A percentile compares a stretch with the other conserved stretches of the same genome.
phyloP scores from a whole-genome alignment of 345 rosid genomes.

The Aquilaria malaccensis region DNA sequence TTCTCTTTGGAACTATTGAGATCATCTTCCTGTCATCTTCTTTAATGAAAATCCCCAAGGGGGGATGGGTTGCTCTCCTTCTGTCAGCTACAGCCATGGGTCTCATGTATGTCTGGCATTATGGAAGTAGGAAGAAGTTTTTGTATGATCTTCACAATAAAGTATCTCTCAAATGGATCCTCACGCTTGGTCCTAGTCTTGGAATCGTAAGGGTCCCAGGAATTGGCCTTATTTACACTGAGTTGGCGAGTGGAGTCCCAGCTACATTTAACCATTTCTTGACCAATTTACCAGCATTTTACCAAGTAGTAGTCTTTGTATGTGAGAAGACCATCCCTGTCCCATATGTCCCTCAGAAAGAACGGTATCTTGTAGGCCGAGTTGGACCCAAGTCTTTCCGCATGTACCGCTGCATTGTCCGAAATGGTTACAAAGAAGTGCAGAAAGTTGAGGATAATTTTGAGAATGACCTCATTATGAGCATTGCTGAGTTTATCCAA shows the following conservation, averaged over 20 bases:
- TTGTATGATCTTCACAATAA: slow-evolving; percentile 75
- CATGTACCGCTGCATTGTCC: slow-evolving; percentile 83
- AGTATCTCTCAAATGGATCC: slow-evolving; percentile 72
- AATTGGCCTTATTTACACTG: slow-evolving; percentile 84
- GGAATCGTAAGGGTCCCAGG: slow-evolving; percentile 89
- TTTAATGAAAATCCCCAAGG: slow-evolving; percentile 52
- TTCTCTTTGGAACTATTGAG: slow-evolving; percentile 70
- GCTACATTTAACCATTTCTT: slow-evolving; percentile 77
- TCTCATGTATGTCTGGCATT: slow-evolving; percentile 76
- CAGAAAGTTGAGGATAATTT: slow-evolving; percentile 57
- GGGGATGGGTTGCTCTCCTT: slow-evolving; percentile 79
- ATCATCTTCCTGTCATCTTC: slow-evolving; percentile 55
- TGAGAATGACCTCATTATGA: slow-evolving; percentile 80
- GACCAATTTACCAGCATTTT: slow-evolving; percentile 81
- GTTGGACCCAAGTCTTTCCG: slow-evolving; percentile 88
- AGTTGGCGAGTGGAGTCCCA: slow-evolving; percentile 74
- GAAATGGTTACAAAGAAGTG: slow-evolving; percentile 86
- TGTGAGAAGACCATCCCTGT: slow-evolving; percentile 82
- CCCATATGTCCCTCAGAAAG: slow-evolving; percentile 73
- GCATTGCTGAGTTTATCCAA: slow-evolving; percentile 90
- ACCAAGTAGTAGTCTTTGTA: slow-evolving; percentile 81
- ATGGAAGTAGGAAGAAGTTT: slow-evolving; percentile 72
- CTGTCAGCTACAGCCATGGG: slow-evolving; percentile 43
- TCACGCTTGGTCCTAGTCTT: slow-evolving; percentile 73
- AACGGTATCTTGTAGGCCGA: slow-evolving; percentile 82